A percentile compares a stretch with the other conserved stretches of the same genome.
Evolutionary conservation across 2,329 filamentous ascomycete species (phyloP).

Genomic region (Sclerotinia glacialis): DNA sequence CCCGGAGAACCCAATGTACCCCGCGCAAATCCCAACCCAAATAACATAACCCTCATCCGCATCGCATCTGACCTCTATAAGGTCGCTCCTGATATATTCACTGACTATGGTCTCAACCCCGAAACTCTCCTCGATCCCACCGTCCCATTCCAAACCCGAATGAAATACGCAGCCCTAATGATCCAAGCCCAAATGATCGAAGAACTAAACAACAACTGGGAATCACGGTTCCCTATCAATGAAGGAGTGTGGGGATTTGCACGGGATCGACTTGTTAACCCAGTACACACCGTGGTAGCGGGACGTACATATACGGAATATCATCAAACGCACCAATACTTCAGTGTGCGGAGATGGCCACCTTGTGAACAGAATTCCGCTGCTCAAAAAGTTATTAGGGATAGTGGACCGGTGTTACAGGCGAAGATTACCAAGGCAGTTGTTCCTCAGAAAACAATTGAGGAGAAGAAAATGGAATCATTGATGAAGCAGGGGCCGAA

Average conservation of each 20-base stretch:
- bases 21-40: not conserved
- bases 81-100: constrained; percentile 30
- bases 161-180: not conserved
- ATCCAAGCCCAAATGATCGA: constrained; percentile 32
- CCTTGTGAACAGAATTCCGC: constrained; percentile 27
- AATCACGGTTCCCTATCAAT: constrained; percentile 32
- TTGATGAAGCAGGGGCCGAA: not conserved
- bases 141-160: constrained; percentile 9
- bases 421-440: not conserved
- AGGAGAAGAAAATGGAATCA: not conserved
- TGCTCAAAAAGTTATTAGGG: constrained; percentile 24
- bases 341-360: constrained; percentile 32
- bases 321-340: constrained; percentile 25
- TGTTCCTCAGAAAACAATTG: not conserved
- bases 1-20: not conserved
- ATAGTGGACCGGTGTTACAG: constrained; percentile 25
- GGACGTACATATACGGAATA: not conserved
- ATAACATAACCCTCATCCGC: constrained; percentile 21
- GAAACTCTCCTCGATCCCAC: not conserved
- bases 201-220: constrained; percentile 36
- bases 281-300: not conserved
- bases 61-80: constrained; percentile 30
- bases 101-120: constrained; percentile 16
- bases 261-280: constrained; percentile 11
- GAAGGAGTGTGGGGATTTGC: constrained; percentile 37